A percentile compares a stretch with the other conserved stretches of the same genome.
Evolutionary conservation across 768 basidiomycete species (phyloP).

Genomic region (Rhodosporidiobolus sp.): DNA sequence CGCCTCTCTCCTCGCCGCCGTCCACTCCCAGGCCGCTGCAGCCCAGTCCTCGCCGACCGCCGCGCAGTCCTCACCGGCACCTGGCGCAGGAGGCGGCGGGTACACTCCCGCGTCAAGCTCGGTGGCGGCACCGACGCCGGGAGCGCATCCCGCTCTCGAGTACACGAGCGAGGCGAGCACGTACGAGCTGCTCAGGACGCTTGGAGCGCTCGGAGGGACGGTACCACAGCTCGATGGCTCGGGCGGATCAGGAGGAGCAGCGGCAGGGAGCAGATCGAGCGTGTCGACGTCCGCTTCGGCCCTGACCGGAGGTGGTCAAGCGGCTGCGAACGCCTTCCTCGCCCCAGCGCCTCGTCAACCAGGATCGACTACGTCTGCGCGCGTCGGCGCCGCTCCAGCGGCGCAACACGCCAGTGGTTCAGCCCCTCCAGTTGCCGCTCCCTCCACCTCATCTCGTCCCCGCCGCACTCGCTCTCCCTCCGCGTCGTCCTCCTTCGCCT

Average conservation of each 20-base stretch:
- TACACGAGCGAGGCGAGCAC: neutral
- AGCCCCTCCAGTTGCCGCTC: neutral
- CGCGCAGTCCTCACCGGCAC: neutral
- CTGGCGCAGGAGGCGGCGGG: too few relatives aligned
- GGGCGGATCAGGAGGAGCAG: too few relatives aligned
- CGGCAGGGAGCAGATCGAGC: too few relatives aligned
- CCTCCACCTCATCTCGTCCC: neutral
- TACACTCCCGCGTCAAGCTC: slow-evolving; percentile 1
- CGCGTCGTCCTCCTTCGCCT: neutral
- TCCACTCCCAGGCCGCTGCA: neutral
- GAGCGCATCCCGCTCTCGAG: neutral
- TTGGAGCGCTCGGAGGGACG: neutral
- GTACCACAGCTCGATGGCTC: neutral
- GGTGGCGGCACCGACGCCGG: neutral
- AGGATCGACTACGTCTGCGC: neutral
- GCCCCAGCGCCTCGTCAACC: too few relatives aligned
- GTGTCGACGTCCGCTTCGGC: too few relatives aligned
- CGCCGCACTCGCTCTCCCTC: neutral
- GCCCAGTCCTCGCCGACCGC: neutral
- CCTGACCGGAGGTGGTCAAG: too few relatives aligned
- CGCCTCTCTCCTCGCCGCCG: neutral
- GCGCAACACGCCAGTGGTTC: too few relatives aligned
- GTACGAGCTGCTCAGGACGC: neutral
- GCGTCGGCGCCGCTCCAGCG: too few relatives aligned
- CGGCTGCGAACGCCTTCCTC: neutral